Percentiles rank a stretch among this genome's conserved stretches.
phyloP scores from a whole-genome alignment of 192 early-diverging fungal genomes.

The Geosiphon pyriformis region DNA sequence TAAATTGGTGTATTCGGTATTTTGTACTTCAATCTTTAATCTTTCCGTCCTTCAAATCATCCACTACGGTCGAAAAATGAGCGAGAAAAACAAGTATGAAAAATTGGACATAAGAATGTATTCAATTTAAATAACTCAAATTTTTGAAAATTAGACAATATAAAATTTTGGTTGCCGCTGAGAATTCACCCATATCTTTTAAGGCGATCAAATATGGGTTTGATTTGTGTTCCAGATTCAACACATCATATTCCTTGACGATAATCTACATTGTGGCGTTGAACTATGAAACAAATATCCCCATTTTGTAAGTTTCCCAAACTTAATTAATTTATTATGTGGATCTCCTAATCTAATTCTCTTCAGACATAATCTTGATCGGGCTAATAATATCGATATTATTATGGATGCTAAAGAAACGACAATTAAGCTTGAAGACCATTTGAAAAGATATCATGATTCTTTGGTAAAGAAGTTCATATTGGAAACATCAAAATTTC shows the following conservation, averaged over 20 bases:
- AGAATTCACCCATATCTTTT: slow-evolving; percentile 4
- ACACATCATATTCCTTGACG: background rate
- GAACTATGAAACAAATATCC: slow-evolving; percentile 19
- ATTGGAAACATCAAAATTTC: no score
- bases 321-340: background rate
- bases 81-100: no score
- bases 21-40: no score
- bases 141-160: no score
- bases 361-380: slow-evolving; percentile 17
- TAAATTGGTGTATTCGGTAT: no score
- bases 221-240: slow-evolving; percentile 20
- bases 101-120: no score
- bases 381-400: slow-evolving; percentile 26
- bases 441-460: background rate
- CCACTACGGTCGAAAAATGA: no score
- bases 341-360: background rate
- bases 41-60: no score
- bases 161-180: slow-evolving; percentile 16
- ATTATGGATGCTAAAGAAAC: slow-evolving; percentile 19
- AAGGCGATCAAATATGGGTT: slow-evolving; percentile 21
- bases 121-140: no score
- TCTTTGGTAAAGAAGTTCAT: background rate
- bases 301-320: slow-evolving; percentile 19
- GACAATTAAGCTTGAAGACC: background rate
- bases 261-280: slow-evolving; percentile 19